Conservation (phyloP, 306 rosid species). For the Cicer arietinum region DNA sequence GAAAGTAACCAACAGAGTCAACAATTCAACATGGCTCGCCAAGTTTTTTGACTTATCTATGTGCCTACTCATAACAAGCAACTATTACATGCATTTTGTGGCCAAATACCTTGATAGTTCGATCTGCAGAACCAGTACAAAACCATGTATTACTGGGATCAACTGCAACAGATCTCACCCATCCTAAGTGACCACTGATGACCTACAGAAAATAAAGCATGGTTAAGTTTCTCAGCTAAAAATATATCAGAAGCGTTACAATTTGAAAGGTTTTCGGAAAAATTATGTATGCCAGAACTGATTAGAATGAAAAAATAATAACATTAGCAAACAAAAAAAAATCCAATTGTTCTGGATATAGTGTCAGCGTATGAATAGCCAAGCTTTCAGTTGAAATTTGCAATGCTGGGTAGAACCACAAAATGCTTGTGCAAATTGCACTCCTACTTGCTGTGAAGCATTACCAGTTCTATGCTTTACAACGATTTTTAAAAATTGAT, state of each 20-base stretch:
- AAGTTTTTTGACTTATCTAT: conserved; percentile 12
- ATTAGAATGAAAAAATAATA: conserved; percentile 21
- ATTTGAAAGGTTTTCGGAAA: conserved; percentile 19
- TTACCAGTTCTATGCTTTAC: conserved; percentile 13
- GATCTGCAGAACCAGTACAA: conserved; percentile 99
- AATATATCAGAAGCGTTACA: conserved; percentile 25
- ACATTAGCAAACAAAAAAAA: conserved; percentile 20
- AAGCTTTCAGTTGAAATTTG: conserved; percentile 5
- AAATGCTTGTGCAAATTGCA: conserved; percentile 28
- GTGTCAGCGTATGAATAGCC: background rate
- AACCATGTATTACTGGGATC: conserved; percentile 98
- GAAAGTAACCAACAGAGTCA: conserved; percentile 24
- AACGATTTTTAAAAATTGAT: background rate
- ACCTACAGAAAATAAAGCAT: conserved; percentile 61
- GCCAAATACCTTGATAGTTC: conserved; percentile 88
- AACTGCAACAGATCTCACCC: conserved; percentile 97
- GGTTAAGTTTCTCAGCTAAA: conserved; percentile 16
- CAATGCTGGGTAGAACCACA: conserved; percentile 27
- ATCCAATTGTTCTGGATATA: background rate
- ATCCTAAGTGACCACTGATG: conserved; percentile 97
- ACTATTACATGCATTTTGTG: conserved; percentile 33
- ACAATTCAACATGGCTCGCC: conserved; percentile 36
- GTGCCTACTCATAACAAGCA: conserved; percentile 24
- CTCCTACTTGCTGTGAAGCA: conserved; percentile 10
- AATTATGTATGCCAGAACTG: background rate